Conservation (phyloP, 257 asterid species). For the Ocimum tenuiflorum region DNA sequence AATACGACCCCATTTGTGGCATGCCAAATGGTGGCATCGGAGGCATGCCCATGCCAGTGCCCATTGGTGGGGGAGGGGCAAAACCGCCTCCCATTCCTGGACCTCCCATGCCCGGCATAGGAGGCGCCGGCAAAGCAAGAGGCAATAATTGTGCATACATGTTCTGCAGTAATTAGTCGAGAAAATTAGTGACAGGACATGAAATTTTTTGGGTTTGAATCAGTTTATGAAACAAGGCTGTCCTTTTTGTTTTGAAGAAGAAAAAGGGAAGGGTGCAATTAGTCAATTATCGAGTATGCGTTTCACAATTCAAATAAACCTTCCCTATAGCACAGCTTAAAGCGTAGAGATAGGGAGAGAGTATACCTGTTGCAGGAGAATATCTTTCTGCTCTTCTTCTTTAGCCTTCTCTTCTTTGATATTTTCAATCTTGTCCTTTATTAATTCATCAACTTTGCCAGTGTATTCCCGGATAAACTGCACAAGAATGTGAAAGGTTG, state of each 20-base stretch:
- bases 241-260: not conserved
- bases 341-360: not conserved
- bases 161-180: slow-evolving; percentile 51
- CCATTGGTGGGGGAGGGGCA: slow-evolving; percentile 62
- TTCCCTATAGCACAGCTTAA: not conserved
- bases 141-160: slow-evolving; percentile 96
- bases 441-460: slow-evolving; percentile 87
- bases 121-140: slow-evolving; percentile 98
- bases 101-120: slow-evolving; percentile 87
- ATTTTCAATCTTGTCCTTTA: slow-evolving; percentile 80
- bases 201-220: not conserved
- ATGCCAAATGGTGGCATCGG: slow-evolving; percentile 91
- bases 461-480: slow-evolving; percentile 95
- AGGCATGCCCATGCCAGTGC: slow-evolving; percentile 75
- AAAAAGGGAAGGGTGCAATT: not conserved
- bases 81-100: slow-evolving; percentile 77
- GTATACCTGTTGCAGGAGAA: slow-evolving; percentile 76
- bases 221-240: not conserved
- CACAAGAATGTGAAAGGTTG: slow-evolving; percentile 17
- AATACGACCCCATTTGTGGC: slow-evolving; percentile 95
- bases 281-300: not conserved
- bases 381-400: slow-evolving; percentile 79
- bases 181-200: not conserved
- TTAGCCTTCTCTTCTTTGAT: slow-evolving; percentile 69
- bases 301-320: not conserved